Conservation (phyloP, 345 rosid genomes). For the Arabidopsis arenosa region DNA sequence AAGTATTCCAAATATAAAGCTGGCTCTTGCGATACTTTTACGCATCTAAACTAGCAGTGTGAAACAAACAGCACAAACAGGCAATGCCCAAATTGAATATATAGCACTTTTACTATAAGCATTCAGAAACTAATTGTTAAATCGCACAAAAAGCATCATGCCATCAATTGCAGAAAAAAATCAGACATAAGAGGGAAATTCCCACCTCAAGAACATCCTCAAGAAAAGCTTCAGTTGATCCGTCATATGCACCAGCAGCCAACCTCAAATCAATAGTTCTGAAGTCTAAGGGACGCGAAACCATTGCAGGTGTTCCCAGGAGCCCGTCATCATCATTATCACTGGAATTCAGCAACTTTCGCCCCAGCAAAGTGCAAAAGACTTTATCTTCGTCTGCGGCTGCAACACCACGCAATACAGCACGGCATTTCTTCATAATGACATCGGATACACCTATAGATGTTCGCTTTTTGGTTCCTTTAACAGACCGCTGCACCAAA, state of each 20-base stretch:
- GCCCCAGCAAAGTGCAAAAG: conserved; percentile 87
- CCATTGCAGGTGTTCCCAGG: conserved; percentile 97
- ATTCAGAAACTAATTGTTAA: conserved; percentile 31
- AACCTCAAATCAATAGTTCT: conserved; percentile 95
- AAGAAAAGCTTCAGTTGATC: conserved; percentile 88
- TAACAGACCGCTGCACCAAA: conserved; percentile 54
- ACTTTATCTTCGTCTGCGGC: conserved; percentile 84
- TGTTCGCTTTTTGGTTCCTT: conserved; percentile 63
- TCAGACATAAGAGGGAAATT: conserved; percentile 16
- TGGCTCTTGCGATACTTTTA: conserved; percentile 9
- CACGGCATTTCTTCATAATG: conserved; percentile 89
- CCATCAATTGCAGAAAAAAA: conserved; percentile 21
- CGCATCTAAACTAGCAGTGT: conserved; percentile 21
- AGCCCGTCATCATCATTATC: conserved; percentile 96
- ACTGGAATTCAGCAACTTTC: conserved; percentile 66
- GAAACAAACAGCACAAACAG: conserved; percentile 14
- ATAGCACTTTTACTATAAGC: neutral
- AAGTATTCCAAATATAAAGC: conserved; percentile 11
- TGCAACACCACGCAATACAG: conserved; percentile 75
- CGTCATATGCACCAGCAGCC: conserved; percentile 85
- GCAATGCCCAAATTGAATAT: neutral
- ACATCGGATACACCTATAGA: conserved; percentile 65
- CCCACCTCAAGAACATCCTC: conserved; percentile 97
- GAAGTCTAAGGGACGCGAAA: conserved; percentile 93
- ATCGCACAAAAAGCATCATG: conserved; percentile 21